Conservation (phyloP, 2,329 filamentous ascomycete genomes). For the Cladophialophora yegresii region DNA sequence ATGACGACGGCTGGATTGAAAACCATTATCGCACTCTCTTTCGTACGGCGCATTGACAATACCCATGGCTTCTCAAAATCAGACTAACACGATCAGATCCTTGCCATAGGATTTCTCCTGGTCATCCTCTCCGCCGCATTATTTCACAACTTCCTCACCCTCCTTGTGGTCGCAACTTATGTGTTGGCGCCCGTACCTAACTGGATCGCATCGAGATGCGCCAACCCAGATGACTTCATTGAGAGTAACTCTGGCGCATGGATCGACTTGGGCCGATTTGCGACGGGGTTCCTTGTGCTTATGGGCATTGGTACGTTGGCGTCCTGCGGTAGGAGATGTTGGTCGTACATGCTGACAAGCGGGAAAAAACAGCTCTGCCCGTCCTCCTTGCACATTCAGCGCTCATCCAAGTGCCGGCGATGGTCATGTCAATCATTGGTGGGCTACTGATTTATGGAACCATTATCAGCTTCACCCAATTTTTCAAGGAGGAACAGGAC, state of each 20-base stretch:
- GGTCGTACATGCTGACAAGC: conserved; percentile 20
- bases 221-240: conserved; percentile 95
- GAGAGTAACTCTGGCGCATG: conserved; percentile 77
- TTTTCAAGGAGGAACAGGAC: conserved; percentile 96
- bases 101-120: conserved; percentile 97
- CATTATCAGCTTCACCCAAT: conserved; percentile 96
- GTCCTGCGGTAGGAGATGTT: not conserved
- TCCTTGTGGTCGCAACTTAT: conserved; percentile 95
- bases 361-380: conserved; percentile 73
- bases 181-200: conserved; percentile 91
- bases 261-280: conserved; percentile 90
- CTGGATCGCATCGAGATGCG: conserved; percentile 87
- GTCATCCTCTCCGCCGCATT: conserved; percentile 97
- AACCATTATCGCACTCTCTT: conserved; percentile 98
- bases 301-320: conserved; percentile 87
- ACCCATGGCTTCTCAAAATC: not conserved
- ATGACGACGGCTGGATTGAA: conserved; percentile 82
- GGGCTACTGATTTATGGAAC: conserved; percentile 95
- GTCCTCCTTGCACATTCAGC: conserved; percentile 82
- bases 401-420: conserved; percentile 79
- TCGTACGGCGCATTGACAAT: conserved; percentile 61
- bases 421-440: conserved; percentile 92
- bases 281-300: conserved; percentile 91
- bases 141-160: conserved; percentile 90
- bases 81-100: conserved; percentile 58